Evolutionary conservation across 345 rosid species (phyloP), one percentile per base, ranked within the genome.

Genomic region (Linum lewisii): DNA sequence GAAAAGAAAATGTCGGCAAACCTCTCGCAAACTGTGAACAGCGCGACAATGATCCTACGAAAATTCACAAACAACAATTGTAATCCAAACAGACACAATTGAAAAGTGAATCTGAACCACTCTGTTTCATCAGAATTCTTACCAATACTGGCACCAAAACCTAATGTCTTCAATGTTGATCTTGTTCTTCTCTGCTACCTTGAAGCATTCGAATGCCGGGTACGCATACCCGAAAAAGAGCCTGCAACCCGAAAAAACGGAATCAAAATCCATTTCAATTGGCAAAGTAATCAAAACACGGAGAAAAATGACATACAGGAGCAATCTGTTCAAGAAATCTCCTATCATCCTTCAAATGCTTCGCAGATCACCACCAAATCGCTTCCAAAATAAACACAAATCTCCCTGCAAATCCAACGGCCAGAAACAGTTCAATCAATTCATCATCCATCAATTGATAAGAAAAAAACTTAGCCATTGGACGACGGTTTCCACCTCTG

Each of bases 71-170:
- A 29, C 25, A 54, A 23, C 29, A 32, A 29, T 6, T 15, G 44
- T 9, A 1, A 56, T 50, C 21, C 11, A 9, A 61, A n/a, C 5
- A 4, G 60, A 64, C 25, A 20, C 6, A 53, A n/a, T n/a, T n/a
- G n/a, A 0, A 42, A 53, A 26, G 3, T 6, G 44, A 51, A 7
- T n/a, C 18, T 29, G 64, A 36, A 4, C 25, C 9, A 58, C 32
- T 26, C 21, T 34, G 26, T 7, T 0, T 21, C 5, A 25, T 5
- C n/a, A n/a, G 16, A 25, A 64, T 24, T 8, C 68, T 73, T 74
- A 89, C 99, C 99, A 93, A 62, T 93, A 89, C 74, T 89, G 85
- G 65, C 99, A 89, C 99, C 99, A 93, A 64, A 82, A 87, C 65
- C 89, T 77, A 75, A 93, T 87, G 72, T 86, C 88, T 34, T 82